phyloP scores from a whole-genome alignment of 1,284 basidiomycete genomes.

The Bjerkandera adusta region DNA sequence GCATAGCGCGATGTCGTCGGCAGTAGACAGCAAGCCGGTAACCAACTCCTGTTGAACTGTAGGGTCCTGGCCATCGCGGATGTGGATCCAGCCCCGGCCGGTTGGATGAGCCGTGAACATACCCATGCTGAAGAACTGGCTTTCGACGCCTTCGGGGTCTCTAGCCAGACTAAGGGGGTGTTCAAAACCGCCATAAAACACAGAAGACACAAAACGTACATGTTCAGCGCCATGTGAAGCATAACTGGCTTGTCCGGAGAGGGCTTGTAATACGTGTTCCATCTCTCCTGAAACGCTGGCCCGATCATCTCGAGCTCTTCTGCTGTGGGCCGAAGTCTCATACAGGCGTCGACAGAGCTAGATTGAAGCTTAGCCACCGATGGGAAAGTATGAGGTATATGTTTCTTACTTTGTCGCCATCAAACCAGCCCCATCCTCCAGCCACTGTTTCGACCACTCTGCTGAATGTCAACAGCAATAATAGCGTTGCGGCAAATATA shows the following conservation, averaged over 20 bases:
- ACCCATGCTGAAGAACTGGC: conserved; percentile 33
- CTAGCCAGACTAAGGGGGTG: conserved; percentile 30
- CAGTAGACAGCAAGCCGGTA: too few species aligned
- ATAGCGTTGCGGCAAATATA: neutral
- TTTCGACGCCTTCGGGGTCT: conserved; percentile 18
- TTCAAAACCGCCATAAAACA: too few species aligned
- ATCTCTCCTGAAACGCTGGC: conserved; percentile 39
- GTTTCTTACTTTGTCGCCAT: conserved; percentile 46
- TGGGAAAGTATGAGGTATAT: too few species aligned
- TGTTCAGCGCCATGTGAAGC: conserved; percentile 29
- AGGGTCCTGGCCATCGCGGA: conserved; percentile 3
- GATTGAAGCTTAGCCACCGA: too few species aligned
- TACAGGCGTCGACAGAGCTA: conserved; percentile 44
- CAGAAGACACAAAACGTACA: too few species aligned
- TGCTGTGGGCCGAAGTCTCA: conserved; percentile 45
- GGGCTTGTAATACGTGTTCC: conserved; percentile 41
- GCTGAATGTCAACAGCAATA: too few species aligned
- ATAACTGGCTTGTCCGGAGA: conserved; percentile 49
- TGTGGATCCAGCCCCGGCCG: conserved; percentile 20
- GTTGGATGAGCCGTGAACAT: conserved; percentile 29
- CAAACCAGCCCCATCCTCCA: conserved; percentile 41
- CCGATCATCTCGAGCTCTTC: conserved; percentile 44
- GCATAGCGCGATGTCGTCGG: conserved; percentile 39
- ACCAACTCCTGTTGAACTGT: conserved; percentile 16
- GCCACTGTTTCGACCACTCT: conserved; percentile 45